Base-by-base conservation (phyloP, 1,139 yeast species). In the Geotrichum siamense region DNA sequence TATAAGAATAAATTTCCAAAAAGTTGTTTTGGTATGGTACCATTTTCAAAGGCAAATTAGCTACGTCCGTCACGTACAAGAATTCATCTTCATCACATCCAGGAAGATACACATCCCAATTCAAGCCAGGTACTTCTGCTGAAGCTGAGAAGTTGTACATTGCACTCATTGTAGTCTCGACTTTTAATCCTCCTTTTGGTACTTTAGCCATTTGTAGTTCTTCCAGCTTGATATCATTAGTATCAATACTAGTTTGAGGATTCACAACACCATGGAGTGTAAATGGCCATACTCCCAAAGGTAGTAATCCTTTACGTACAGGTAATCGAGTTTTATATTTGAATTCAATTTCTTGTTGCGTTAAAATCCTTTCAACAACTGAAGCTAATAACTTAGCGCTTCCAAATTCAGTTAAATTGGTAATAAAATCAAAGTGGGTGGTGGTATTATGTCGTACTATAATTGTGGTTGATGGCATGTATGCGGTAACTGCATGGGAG, bases 401-500 rank as follows among this genome's bases (percentile, higher is more conserved):
- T 6, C 58, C 61, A 47, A 57, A 55, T 17, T 54, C 55, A 17
- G 51, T 52, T 34, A 57, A 39, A 17, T 47, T 48, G n/a, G 53
- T 50, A 20, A 54, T 45, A 39, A 53, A 41, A 39, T 55, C 53
- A 36, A 57, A 48, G 8, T 33, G 34, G 5, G 60, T 55, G n/a
- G 43, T 38, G 10, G 43, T 48, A 10, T 48, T 51, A 10, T 54
- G 45, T 5, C 48, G 45, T 5, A 52, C 44, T 3, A 55, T 28
- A 5, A 42, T 49, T 2, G 38, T 46, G 44, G 56, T 40, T 9
- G 50, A 37, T 3, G 61, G 61, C 17, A 55, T 30, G 9, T 47
- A 42, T 1, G 56, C 57, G 30, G 49, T 53, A 5, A 53, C 57
- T 2, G 58, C 51, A 26, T 48, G 48, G 4, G 39, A 44, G 27